phyloP scores from a whole-genome alignment of 2,329 filamentous ascomycete genomes.

The Exophiala bonariae region DNA sequence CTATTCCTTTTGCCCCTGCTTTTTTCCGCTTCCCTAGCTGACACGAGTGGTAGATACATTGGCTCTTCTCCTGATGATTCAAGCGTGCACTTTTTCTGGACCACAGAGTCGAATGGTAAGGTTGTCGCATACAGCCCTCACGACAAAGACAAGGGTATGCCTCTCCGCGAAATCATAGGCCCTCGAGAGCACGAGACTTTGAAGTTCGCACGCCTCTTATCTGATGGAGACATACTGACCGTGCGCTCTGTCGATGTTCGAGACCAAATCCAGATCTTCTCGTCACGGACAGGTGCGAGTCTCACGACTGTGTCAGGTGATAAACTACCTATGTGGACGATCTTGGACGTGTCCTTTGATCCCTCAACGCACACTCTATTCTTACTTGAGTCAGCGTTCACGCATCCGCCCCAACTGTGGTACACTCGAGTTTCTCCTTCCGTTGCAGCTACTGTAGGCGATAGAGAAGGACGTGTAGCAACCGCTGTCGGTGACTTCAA shows the following conservation, averaged over 20 bases:
- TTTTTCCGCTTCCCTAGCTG: not conserved
- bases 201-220: slow-evolving; percentile 3
- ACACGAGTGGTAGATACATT: slow-evolving; percentile 1
- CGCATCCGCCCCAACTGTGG: slow-evolving; percentile 6
- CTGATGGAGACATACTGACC: slow-evolving; percentile 1
- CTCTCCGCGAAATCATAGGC: not conserved
- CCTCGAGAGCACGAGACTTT: slow-evolving; percentile 1
- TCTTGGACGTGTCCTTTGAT: slow-evolving; percentile 7
- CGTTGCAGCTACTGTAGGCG: not conserved
- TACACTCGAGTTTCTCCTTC: not conserved
- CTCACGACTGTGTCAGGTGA: slow-evolving; percentile 1
- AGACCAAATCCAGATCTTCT: slow-evolving; percentile 11
- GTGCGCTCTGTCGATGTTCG: slow-evolving; percentile 12
- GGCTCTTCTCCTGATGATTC: not conserved
- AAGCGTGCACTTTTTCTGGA: slow-evolving; percentile 9
- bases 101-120: slow-evolving; percentile 8
- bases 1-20: not conserved
- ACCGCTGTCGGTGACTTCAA: not conserved
- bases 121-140: slow-evolving; percentile 1
- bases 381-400: slow-evolving; percentile 9
- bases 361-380: not conserved
- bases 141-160: not conserved
- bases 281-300: not conserved
- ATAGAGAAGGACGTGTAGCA: too few species aligned
- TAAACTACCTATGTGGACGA: slow-evolving; percentile 9